Evolutionary conservation across 768 basidiomycete genomes (phyloP), one percentile per base, ranked within the genome.

Genomic region (Phaeotremella skinneri): DNA sequence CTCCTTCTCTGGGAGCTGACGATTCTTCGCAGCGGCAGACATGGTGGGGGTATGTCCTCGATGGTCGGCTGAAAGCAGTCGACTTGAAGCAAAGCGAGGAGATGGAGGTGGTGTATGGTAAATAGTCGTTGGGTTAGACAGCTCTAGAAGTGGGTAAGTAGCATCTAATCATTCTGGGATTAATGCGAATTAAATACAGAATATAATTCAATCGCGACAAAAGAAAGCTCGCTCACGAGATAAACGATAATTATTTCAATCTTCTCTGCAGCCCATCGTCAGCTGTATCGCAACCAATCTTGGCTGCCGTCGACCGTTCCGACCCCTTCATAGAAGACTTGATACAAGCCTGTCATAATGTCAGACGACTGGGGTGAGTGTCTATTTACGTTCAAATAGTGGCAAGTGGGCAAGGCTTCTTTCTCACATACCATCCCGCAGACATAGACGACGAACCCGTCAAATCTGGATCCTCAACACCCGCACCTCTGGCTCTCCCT

Each of bases 1-100:
- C 79, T 97, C 91, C 78, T 93, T 96, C 26, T 84, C 83, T 5
- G 93, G 84, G 47, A 94, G 83, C 23, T 77, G 81, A 54, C 86
- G 85, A 49, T 77, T 73, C 49, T 75, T 73, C 7, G 23, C 13
- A 13, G 43, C 43, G 13, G 43, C 43, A 13, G 43, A 45, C 43
- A 45, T 45, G 43, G 23, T 45, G 7, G 21, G 21, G 13, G n/a
- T n/a, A n/a, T n/a, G n/a, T n/a, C n/a, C n/a, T n/a, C n/a, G n/a
- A n/a, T n/a, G n/a, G n/a, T n/a, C n/a, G n/a, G n/a, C n/a, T n/a
- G n/a, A n/a, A n/a, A n/a, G n/a, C n/a, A n/a, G n/a, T n/a, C n/a
- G n/a, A n/a, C n/a, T n/a, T n/a, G n/a, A n/a, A n/a, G n/a, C n/a
- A n/a, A n/a, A n/a, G n/a, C n/a, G n/a, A n/a, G n/a, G n/a, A n/a